Evolutionary conservation across 2,329 filamentous ascomycete genomes (phyloP), one percentile per base, ranked within the genome.

Genomic region (Didymella glomerata): DNA sequence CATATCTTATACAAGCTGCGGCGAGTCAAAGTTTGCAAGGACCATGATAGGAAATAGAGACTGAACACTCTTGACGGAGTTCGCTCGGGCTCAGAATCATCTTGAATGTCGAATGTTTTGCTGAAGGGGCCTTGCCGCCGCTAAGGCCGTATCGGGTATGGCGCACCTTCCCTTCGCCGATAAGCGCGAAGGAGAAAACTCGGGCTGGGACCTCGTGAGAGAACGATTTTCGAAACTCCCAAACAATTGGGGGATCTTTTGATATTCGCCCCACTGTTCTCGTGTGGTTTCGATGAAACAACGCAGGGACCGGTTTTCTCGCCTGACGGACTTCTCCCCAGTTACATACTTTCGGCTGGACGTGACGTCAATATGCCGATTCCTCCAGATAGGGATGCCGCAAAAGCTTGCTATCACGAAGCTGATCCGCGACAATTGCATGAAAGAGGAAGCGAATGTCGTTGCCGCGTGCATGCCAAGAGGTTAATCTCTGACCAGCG

Each of bases 61-160:
- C 13, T 27, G 24, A 54, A 42, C 25, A 40, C 14, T 50, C 18
- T 49, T 49, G 47, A 62, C 60, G 60, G 60, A 62, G 51, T 60
- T 62, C 51, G 51, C 56, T 62, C 60, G 60, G 60, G 47, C 52
- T 62, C 56, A 52, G 18, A 14, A 52, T 41, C 34, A 56, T 27
- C 6, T 54, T 48, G 32, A 46, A n/a, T 38, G 40, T 57, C 36
- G 40, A 50, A 49, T 57, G 50, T 51, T 44, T 27, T 40, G 44
- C 48, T 49, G 27, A 49, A 41, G 16, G 25, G 32, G 41, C 49
- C 55, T 49, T 50, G 22, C 30, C 46, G 30, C 25, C 18, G 2
- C 30, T 44, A 50, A 51, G 41, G 32, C 20, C 41, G 4, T 2
- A 47, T 51, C 3, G 1, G 51, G 51, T 5, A 48, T 50, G 42